phyloP scores from a whole-genome alignment of 169 alveolate genomes.

The Eimeria praecox region DNA sequence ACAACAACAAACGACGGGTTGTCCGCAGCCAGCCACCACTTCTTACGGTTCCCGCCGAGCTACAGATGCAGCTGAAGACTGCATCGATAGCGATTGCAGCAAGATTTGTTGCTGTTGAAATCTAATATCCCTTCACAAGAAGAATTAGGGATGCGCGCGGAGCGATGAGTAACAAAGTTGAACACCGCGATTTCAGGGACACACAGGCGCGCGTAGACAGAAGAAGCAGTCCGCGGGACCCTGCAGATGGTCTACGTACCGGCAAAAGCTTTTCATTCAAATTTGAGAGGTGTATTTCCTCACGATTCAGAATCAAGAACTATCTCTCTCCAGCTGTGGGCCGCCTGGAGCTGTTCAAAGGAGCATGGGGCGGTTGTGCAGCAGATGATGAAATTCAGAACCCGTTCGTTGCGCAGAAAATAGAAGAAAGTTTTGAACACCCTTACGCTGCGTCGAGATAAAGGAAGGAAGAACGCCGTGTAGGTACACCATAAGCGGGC shows the following conservation, averaged over 20 bases:
- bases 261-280: neutral
- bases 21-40: neutral
- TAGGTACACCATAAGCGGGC: neutral
- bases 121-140: neutral
- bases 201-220: neutral
- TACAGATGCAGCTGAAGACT: neutral
- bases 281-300: neutral
- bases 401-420: neutral
- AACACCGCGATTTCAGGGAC: neutral
- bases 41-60: neutral
- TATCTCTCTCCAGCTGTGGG: neutral
- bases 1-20: neutral
- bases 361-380: neutral
- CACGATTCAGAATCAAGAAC: neutral
- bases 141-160: neutral
- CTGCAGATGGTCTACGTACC: neutral
- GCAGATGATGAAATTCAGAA: neutral
- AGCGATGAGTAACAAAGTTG: neutral
- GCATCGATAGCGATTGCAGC: neutral
- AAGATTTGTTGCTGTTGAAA: neutral
- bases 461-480: neutral
- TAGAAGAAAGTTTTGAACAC: conserved; percentile 9
- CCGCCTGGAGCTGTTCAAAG: neutral
- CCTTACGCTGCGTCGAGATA: neutral
- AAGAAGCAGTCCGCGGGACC: neutral